These are phyloP conservation scores for Telfairia occidentalis DNA, from an alignment of 331 rosid genomes.

Conservation along the genomic window DNA sequence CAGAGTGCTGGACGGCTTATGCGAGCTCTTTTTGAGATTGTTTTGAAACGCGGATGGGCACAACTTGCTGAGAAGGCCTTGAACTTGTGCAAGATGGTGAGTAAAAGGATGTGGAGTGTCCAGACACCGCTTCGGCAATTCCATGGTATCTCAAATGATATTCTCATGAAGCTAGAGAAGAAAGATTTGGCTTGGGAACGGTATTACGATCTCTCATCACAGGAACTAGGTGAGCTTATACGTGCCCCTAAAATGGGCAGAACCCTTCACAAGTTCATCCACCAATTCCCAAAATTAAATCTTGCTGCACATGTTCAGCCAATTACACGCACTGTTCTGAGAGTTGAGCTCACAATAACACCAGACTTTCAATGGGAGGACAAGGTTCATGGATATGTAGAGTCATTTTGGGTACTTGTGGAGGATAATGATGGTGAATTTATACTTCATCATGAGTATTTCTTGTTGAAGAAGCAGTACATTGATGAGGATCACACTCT, in stretches of 20 bases:
- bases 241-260: slow-evolving; percentile 83
- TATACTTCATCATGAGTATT: slow-evolving; percentile 84
- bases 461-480: slow-evolving; percentile 78
- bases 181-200: slow-evolving; percentile 97
- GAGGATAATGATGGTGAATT: slow-evolving; percentile 92
- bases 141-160: slow-evolving; percentile 60
- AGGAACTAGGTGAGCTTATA: slow-evolving; percentile 89
- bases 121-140: slow-evolving; percentile 90
- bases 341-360: slow-evolving; percentile 84
- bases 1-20: slow-evolving; percentile 98
- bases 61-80: slow-evolving; percentile 88
- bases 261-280: slow-evolving; percentile 72
- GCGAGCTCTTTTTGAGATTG: slow-evolving; percentile 95
- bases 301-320: slow-evolving; percentile 98
- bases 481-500: slow-evolving; percentile 85
- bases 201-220: slow-evolving; percentile 81
- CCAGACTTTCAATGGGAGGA: slow-evolving; percentile 97
- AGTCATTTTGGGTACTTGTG: slow-evolving; percentile 94
- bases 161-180: slow-evolving; percentile 73
- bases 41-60: slow-evolving; percentile 89
- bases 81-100: slow-evolving; percentile 90
- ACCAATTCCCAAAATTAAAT: slow-evolving; percentile 85
- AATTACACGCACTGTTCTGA: slow-evolving; percentile 81
- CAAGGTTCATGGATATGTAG: slow-evolving; percentile 82
- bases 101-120: slow-evolving; percentile 90